These are phyloP conservation scores for Skeletonema menzelii DNA, from an alignment of 108 stramenopile genomes.

Conservation along the genomic window DNA sequence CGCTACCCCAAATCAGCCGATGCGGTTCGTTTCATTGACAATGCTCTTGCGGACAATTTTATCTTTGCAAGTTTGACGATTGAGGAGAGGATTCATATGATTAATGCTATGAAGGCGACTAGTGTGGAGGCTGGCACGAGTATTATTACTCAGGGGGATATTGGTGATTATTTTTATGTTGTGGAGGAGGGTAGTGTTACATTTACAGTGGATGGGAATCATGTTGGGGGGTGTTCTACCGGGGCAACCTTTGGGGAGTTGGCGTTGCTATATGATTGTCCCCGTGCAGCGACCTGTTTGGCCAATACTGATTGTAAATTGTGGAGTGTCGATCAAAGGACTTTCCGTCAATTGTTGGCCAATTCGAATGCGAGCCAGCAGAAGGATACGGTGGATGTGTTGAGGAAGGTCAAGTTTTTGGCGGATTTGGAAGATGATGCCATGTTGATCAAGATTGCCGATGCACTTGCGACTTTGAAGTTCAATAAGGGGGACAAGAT, in stretches of 20 bases:
- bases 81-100: conserved; percentile 73
- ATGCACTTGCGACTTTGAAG: conserved; percentile 79
- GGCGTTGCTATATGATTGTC: conserved; percentile 87
- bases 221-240: conserved; percentile 75
- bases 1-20: conserved; percentile 74
- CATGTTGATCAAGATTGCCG: conserved; percentile 73
- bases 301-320: conserved; percentile 76
- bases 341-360: conserved; percentile 90
- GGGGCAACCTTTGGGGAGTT: conserved; percentile 91
- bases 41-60: conserved; percentile 83
- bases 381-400: conserved; percentile 48
- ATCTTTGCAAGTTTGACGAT: conserved; percentile 79
- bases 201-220: conserved; percentile 85
- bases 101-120: conserved; percentile 89
- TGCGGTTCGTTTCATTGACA: conserved; percentile 81
- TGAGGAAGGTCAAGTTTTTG: conserved; percentile 66
- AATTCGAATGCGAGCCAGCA: conserved; percentile 77
- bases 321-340: conserved; percentile 88
- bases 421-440: conserved; percentile 64
- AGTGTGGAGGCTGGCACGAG: conserved; percentile 74
- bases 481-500: conserved; percentile 84
- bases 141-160: conserved; percentile 89
- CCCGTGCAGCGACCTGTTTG: conserved; percentile 88
- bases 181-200: conserved; percentile 85
- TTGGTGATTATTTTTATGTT: conserved; percentile 90